A percentile compares a stretch with the other conserved stretches of the same genome.
Evolutionary conservation across 495 filamentous ascomycete genomes (phyloP).

Genomic region (Penicillium parvum): DNA sequence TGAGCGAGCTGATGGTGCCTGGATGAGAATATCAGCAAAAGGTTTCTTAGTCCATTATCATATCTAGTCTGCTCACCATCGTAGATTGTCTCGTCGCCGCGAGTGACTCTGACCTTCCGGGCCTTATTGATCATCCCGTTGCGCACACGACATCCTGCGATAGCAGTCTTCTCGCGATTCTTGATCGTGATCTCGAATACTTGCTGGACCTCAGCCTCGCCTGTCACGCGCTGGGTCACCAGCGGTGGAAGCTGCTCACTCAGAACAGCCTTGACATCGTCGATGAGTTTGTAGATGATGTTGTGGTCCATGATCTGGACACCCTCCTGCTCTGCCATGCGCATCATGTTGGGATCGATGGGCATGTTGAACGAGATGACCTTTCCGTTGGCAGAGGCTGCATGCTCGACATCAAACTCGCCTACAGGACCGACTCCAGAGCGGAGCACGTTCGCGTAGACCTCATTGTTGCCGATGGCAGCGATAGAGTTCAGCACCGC

Average conservation of each 20-base stretch:
- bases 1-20: conserved; percentile 77
- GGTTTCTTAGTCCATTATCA: background rate
- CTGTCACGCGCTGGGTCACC: conserved; percentile 64
- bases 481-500: conserved; percentile 72
- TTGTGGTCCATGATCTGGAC: conserved; percentile 81
- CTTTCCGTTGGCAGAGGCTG: conserved; percentile 60
- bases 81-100: conserved; percentile 65
- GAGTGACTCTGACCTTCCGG: conserved; percentile 64
- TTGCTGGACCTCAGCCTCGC: conserved; percentile 83
- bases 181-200: conserved; percentile 80
- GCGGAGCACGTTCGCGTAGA: conserved; percentile 70
- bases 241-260: conserved; percentile 61
- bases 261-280: conserved; percentile 69
- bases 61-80: conserved; percentile 61
- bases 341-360: conserved; percentile 62
- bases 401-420: conserved; percentile 88
- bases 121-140: conserved; percentile 66
- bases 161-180: conserved; percentile 58
- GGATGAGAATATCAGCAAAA: conserved; percentile 2
- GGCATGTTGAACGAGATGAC: conserved; percentile 85
- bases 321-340: conserved; percentile 61
- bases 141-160: conserved; percentile 85
- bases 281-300: conserved; percentile 87
- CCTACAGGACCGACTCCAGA: conserved; percentile 71
- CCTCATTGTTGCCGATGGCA: conserved; percentile 76